Conservation (phyloP, 1,139 yeast genomes). For the Kodamaea ohmeri region DNA sequence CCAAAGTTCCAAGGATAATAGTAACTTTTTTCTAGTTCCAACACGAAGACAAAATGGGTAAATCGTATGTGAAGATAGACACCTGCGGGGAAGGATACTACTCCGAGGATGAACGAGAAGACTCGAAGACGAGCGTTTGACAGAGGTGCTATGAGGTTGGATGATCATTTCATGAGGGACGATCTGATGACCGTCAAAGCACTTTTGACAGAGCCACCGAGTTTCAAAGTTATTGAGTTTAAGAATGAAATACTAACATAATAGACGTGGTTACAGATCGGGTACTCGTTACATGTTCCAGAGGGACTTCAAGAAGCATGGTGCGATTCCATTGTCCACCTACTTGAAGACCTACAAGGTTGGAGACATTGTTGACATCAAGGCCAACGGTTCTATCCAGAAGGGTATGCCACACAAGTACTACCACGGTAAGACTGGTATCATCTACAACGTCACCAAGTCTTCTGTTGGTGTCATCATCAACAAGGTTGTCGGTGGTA, state of each 20-base stretch:
- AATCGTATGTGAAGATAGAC: constrained; percentile 54
- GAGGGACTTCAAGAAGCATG: constrained; percentile 99
- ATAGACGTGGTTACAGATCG: constrained; percentile 99
- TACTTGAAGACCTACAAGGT: constrained; percentile 97
- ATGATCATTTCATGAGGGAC: too few species aligned
- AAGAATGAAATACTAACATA: constrained; percentile 24
- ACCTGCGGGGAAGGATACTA: background rate
- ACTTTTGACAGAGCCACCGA: too few species aligned
- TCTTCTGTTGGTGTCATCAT: constrained; percentile 96
- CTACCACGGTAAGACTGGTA: constrained; percentile 99
- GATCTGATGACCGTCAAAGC: too few species aligned
- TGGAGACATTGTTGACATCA: constrained; percentile 99
- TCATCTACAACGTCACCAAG: constrained; percentile 97
- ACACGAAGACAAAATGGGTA: constrained; percentile 64
- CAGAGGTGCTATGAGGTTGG: too few species aligned
- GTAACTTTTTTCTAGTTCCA: constrained; percentile 16
- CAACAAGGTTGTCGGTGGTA: constrained; percentile 98
- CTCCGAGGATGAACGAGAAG: too few species aligned
- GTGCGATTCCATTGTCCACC: constrained; percentile 89
- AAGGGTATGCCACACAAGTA: constrained; percentile 99
- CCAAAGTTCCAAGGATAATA: constrained; percentile 10
- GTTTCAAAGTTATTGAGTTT: too few species aligned
- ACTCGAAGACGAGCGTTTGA: too few species aligned
- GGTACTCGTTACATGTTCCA: constrained; percentile 99
- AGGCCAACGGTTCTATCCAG: constrained; percentile 98